phyloP scores from a whole-genome alignment of 345 rosid genomes.

The Bruguiera parviflora region DNA sequence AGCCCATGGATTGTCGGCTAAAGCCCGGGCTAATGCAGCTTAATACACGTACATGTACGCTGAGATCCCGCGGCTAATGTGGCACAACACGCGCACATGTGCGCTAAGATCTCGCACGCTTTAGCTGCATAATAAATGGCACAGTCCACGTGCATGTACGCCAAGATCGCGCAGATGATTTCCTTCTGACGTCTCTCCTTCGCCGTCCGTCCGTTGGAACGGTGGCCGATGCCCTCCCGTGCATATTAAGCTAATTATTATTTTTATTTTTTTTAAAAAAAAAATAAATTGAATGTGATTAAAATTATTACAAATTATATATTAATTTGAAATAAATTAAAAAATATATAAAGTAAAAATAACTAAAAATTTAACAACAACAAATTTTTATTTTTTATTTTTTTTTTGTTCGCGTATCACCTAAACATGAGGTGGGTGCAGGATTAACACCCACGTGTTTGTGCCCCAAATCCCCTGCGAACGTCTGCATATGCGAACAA shows the following conservation, averaged over 20 bases:
- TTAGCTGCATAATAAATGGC: not conserved
- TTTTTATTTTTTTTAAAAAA: no score
- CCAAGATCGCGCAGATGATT: not conserved
- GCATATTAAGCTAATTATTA: no score
- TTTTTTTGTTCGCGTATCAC: no score
- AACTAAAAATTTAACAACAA: no score
- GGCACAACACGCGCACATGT: not conserved
- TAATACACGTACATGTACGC: not conserved
- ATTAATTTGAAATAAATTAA: no score
- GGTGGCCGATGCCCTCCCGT: not conserved
- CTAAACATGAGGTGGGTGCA: not conserved
- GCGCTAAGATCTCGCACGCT: not conserved
- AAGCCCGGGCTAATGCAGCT: constrained; percentile 4
- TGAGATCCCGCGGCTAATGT: not conserved
- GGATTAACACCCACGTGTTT: not conserved
- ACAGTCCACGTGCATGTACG: not conserved
- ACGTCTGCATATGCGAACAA: no score
- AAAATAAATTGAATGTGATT: no score
- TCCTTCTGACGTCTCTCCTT: not conserved
- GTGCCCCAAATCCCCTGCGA: no score
- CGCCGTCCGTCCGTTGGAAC: not conserved
- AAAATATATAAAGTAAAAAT: no score
- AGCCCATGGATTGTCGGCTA: not conserved
- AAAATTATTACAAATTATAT: no score
- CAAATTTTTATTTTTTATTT: no score